Base-by-base conservation (phyloP, 352 stramenopile species). In the Aphanomyces astaci region DNA sequence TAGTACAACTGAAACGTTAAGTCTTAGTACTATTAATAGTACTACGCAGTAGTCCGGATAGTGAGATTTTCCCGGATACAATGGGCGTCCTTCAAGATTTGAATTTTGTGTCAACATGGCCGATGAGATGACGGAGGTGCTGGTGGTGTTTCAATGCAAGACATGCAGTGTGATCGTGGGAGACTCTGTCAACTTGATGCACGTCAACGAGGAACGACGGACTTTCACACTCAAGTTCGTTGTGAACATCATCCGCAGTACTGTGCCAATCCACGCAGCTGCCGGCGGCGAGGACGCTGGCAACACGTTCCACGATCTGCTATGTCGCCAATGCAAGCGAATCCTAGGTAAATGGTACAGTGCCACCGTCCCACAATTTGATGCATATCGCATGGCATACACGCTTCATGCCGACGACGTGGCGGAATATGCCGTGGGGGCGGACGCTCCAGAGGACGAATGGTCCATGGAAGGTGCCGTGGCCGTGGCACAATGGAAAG, bases 71-170 rank as follows among this genome's bases (percentile, higher is more conserved):
- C 17, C 39, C 9, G 17, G 39, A 46, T 17, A 17, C 17, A 9
- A 17, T 46, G 39, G 39, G 39, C 9, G 39, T 17, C 9, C 9
- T 17, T 17, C 17, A 17, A 46, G 22, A 49, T 49, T 49, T n/a
- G n/a, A n/a, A n/a, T n/a, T n/a, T n/a, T n/a, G n/a, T n/a, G n/a
- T n/a, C n/a, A n/a, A n/a, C n/a, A n/a, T n/a, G n/a, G n/a, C n/a
- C n/a, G n/a, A 83, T 2, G 75, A 78, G 19, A 77, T 79, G n/a
- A 72, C 76, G 19, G 70, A 81, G 46, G 81, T 79, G 22, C 84
- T 86, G 5, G 84, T 94, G 32, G 81, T 92, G 27, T 94, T 94
- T 64, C 84, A 92, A 66, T 94, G 86, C 71, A 86, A 73, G 72
- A 92, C 83, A 22, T 94, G 86, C 43, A 78, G 86, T 28, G 87